Percentiles rank a stretch among this genome's conserved stretches.
Evolutionary conservation across 148 eudicot genomes (phyloP).

Genomic region (Silene latifolia): DNA sequence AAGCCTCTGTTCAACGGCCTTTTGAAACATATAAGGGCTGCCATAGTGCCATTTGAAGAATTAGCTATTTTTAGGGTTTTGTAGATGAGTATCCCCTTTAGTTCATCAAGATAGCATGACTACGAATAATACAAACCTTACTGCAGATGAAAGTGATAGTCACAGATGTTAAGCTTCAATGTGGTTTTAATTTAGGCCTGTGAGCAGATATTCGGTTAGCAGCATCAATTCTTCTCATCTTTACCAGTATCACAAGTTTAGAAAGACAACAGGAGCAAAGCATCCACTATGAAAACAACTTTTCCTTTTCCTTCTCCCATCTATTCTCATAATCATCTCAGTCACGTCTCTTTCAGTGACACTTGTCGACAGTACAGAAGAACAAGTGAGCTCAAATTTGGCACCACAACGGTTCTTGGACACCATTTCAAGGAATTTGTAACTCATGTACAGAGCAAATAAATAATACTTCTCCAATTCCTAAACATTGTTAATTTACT

Average conservation of each 20-base stretch:
- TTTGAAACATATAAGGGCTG: conserved; percentile 31
- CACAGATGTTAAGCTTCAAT: conserved; percentile 17
- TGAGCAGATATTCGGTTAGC: conserved; percentile 37
- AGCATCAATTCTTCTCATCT: conserved; percentile 52
- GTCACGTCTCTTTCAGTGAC: conserved; percentile 7
- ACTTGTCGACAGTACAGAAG: conserved; percentile 17
- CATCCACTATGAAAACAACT: conserved; percentile 30
- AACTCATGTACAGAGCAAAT: conserved; percentile 1
- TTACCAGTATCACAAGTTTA: conserved; percentile 33
- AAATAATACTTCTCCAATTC: background rate
- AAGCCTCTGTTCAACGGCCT: conserved; percentile 22
- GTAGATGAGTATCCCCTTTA: conserved; percentile 25
- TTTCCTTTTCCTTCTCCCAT: conserved; percentile 30
- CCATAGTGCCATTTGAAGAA: conserved; percentile 12
- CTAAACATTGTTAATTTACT: background rate
- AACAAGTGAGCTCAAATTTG: conserved; percentile 13
- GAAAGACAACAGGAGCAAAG: conserved; percentile 31
- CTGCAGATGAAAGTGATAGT: conserved; percentile 22
- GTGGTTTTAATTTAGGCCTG: conserved; percentile 40
- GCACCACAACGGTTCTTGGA: background rate
- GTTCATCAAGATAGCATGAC: conserved; percentile 26
- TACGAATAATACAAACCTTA: conserved; percentile 31
- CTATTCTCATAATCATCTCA: conserved; percentile 24
- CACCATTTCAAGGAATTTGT: conserved; percentile 1
- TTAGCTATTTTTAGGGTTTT: conserved; percentile 12